Evolutionary conservation across 116 monocot genomes (phyloP).

Genomic region (Zostera marina): DNA sequence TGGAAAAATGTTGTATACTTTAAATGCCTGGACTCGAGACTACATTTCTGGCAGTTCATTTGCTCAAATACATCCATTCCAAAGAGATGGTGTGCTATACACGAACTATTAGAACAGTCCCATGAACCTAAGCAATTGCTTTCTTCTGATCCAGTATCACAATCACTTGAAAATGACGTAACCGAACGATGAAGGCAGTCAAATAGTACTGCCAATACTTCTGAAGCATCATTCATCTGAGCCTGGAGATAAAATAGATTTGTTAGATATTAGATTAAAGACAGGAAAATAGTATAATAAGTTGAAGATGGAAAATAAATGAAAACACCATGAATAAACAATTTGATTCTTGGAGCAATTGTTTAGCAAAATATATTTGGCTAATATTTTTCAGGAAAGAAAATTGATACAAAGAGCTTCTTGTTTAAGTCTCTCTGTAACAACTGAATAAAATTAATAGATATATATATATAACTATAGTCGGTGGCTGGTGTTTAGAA

Average conservation of each 20-base stretch:
- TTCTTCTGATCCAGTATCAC: slow-evolving; percentile 23
- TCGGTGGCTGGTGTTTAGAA: too few species aligned
- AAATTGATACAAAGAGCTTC: too few species aligned
- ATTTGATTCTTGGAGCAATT: too few species aligned
- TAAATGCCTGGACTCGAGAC: slow-evolving; percentile 55
- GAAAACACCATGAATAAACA: too few species aligned
- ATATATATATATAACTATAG: too few species aligned
- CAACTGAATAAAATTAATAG: too few species aligned
- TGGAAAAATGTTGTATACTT: slow-evolving; percentile 95
- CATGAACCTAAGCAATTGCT: slow-evolving; percentile 37
- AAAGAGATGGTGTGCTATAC: slow-evolving; percentile 67
- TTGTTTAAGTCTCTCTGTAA: too few species aligned
- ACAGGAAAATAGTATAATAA: neutral
- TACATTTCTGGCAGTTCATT: slow-evolving; percentile 75
- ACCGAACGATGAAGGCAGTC: slow-evolving; percentile 74
- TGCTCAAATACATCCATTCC: slow-evolving; percentile 88
- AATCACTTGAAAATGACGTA: slow-evolving; percentile 18
- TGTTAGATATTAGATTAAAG: neutral
- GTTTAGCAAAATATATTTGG: too few species aligned
- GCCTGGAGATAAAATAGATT: slow-evolving; percentile 21
- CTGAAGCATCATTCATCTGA: slow-evolving; percentile 99
- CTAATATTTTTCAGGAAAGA: too few species aligned
- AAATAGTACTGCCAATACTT: slow-evolving; percentile 85
- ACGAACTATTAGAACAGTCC: slow-evolving; percentile 60
- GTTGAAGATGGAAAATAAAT: neutral